Evolutionary conservation across 75 land plant genomes (phyloP).

Genomic region (Isoetes taiwanensis): DNA sequence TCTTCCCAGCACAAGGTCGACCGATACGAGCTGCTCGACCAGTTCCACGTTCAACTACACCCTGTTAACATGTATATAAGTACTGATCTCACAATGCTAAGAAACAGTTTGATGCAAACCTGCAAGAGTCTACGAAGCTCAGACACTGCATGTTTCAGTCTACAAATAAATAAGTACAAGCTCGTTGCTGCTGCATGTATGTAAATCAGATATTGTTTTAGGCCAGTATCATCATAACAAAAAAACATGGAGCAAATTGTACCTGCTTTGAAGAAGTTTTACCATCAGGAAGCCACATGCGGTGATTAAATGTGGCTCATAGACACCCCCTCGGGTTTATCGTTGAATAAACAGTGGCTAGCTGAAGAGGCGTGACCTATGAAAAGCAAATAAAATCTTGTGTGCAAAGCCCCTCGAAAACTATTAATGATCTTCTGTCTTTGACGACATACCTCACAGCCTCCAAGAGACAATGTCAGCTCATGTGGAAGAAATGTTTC

Average conservation of each 20-base stretch:
- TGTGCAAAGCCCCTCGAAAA: too few species aligned
- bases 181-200: conserved; percentile 1
- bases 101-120: conserved; percentile 8
- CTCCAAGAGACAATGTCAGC: conserved; percentile 28
- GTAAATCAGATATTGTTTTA: not conserved
- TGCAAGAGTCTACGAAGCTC: conserved; percentile 33
- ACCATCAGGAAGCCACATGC: conserved; percentile 22
- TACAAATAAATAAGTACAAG: conserved; percentile 10
- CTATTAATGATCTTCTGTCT: too few species aligned
- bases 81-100: not conserved
- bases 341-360: conserved; percentile 32
- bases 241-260: not conserved
- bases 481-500: conserved; percentile 27
- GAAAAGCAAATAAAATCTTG: not conserved
- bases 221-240: not conserved
- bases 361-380: conserved; percentile 33
- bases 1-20: conserved; percentile 35
- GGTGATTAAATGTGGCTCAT: conserved; percentile 27
- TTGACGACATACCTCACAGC: conserved; percentile 32
- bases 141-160: conserved; percentile 23
- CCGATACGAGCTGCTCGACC: conserved; percentile 27
- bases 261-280: not conserved
- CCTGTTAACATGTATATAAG: conserved; percentile 13
- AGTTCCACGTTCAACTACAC: conserved; percentile 28
- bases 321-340: conserved; percentile 33